Base-by-base conservation (phyloP, 306 rosid species). In the Betula pendula region DNA sequence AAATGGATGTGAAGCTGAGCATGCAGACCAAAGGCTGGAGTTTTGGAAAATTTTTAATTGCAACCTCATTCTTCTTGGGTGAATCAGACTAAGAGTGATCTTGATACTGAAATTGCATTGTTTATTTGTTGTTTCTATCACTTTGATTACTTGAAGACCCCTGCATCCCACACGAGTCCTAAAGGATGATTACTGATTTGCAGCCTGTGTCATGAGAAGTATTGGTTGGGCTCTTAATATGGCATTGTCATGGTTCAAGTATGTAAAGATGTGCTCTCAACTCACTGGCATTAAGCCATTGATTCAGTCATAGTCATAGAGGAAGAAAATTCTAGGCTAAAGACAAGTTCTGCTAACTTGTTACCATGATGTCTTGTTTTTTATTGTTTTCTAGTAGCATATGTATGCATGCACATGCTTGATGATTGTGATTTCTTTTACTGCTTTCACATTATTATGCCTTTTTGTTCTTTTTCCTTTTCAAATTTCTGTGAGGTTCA, bases 291-390 rank as follows among this genome's bases (percentile, higher is more conserved):
- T 60, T 59, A 60, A 60, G 20, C 42, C 68, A 29, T 60, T 29
- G 20, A 14, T 16, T 27, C 5, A 20, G 1, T 27, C 68, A 60
- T 14, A 20, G 1, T 27, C 68, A 60, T 16, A 13, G 19, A 14
- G 4, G 15, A 25, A 56, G 40, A 27, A 2, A 60, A 13, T 6
- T 60, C n/a, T 7, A 60, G 38, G 19, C 68, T 29, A 31, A 5
- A 27, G 19, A 9, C 68, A 60, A 60, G 38, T 60, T 27, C 12
- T 60, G 8, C 68, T 14, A 29, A 60, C 42, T 29, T 27, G 38
- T 14, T 60, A 29, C 42, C 68, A 60, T 29, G 68, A 60, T 60
- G 33, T 60, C 40, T 60, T 60, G 68, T 42, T 60, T 31, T 60
- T 27, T 9, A 60, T 12, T 60, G 68, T 2, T 13, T 60, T 60